phyloP scores from a whole-genome alignment of 495 filamentous ascomycete genomes.

The Tuber indicum region DNA sequence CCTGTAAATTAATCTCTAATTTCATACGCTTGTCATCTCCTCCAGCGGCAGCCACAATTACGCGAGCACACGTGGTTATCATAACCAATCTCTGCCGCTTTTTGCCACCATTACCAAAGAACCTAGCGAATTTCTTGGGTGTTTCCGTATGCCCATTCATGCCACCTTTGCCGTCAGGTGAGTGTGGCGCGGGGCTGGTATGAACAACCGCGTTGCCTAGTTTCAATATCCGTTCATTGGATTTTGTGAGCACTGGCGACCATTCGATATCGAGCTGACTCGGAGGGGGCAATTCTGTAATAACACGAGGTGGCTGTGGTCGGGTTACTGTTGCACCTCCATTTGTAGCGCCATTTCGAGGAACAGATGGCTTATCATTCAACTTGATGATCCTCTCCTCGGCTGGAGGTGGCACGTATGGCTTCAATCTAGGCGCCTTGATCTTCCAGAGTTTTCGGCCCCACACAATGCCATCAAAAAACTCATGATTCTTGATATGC shows the following conservation, averaged over 20 bases:
- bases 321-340: constrained; percentile 30
- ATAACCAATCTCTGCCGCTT: constrained; percentile 90
- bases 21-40: constrained; percentile 96
- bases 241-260: constrained; percentile 87
- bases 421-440: constrained; percentile 81
- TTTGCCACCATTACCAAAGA: constrained; percentile 87
- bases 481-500: constrained; percentile 94
- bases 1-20: constrained; percentile 73
- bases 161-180: constrained; percentile 39
- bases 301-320: constrained; percentile 64
- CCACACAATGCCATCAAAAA: constrained; percentile 87
- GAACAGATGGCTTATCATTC: constrained; percentile 57
- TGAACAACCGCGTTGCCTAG: constrained; percentile 82
- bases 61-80: constrained; percentile 82
- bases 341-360: constrained; percentile 43
- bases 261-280: constrained; percentile 98
- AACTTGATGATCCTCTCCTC: constrained; percentile 73
- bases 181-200: constrained; percentile 61
- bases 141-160: constrained; percentile 53
- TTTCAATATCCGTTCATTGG: constrained; percentile 90
- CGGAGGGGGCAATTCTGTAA: constrained; percentile 91
- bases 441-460: constrained; percentile 81
- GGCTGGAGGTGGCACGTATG: constrained; percentile 71
- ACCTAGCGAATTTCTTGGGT: constrained; percentile 79
- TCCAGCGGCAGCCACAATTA: constrained; percentile 84